A percentile compares a stretch with the other conserved stretches of the same genome.
These are phyloP conservation scores for Papiliotrema terrestris DNA, from an alignment of 1,284 basidiomycete genomes.

Conservation along the genomic window DNA sequence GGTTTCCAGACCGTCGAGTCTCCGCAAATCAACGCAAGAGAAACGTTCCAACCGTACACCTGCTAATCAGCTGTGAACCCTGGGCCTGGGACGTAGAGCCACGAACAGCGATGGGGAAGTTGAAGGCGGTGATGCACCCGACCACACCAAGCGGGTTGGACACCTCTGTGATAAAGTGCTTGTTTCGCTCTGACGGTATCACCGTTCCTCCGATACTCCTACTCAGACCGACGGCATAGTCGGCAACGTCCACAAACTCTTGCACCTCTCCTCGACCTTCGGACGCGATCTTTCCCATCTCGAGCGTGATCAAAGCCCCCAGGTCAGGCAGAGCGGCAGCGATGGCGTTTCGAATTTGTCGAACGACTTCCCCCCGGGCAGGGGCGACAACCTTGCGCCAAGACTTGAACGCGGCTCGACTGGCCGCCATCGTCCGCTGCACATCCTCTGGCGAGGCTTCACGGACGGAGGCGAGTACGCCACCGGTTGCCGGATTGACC, in stretches of 20 bases:
- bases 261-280: constrained; percentile 87
- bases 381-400: constrained; percentile 77
- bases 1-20: constrained; percentile 92
- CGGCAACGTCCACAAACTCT: constrained; percentile 86
- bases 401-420: constrained; percentile 63
- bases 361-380: constrained; percentile 71
- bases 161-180: constrained; percentile 80
- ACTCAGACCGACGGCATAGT: constrained; percentile 71
- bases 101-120: constrained; percentile 78
- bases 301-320: constrained; percentile 63
- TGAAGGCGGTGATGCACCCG: constrained; percentile 79
- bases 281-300: constrained; percentile 80
- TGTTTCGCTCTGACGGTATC: constrained; percentile 72
- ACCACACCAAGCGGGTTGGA: constrained; percentile 84
- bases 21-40: constrained; percentile 77
- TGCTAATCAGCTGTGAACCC: not conserved
- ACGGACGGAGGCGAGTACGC: constrained; percentile 16
- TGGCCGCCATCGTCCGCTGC: constrained; percentile 59
- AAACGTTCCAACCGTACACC: constrained; percentile 77
- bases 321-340: constrained; percentile 72
- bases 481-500: constrained; percentile 12
- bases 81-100: not conserved
- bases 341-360: constrained; percentile 75
- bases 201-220: constrained; percentile 83
- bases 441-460: constrained; percentile 68